Base-by-base conservation (phyloP, 768 basidiomycete species). In the Glaciozyma martinii region DNA sequence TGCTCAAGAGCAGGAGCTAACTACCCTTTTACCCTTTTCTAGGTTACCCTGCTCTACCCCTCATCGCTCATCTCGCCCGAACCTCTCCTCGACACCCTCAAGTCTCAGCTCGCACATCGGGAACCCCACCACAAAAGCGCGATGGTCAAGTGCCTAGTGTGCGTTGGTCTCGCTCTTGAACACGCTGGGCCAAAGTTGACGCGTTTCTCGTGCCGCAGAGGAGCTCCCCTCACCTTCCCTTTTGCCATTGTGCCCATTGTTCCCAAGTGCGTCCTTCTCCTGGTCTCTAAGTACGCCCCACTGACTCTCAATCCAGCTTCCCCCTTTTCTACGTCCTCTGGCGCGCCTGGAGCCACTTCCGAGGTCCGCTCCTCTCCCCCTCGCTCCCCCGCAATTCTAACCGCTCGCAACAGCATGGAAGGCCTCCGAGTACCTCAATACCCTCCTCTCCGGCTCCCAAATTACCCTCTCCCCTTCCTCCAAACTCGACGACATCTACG, bases 281-380 rank as follows among this genome's bases (percentile, higher is more conserved):
- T 32, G 18, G 30, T 54, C 53, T 19, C 19, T 33, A 8, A 4
- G 32, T 30, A 8, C 6, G 33, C 27, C 50, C 50, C 12, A 3
- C n/a, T 19, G 21, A 30, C 53, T 54, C 27, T 43, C 27, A 1
- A 25, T 29, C 21, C 60, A 63, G 64, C 44, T 59, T 66, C 32
- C 77, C 77, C 15, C 64, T 76, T 55, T 77, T 78, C 71, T 77
- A 76, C 74, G 76, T 77, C 37, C 71, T 77, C 4, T 78, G 76
- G 75, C 67, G 77, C 52, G 76, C 76, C 18, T 57, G 56, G 56
- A 43, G 42, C 18, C 76, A 78, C 59, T 78, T 72, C 68, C 50
- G 63, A 65, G 63, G 63, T 65, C 25, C 25, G 63, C 42, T 27
- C 9, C 21, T 16, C 4, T 10, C n/a, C 29, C 6, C 10, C 1